Conservation (phyloP, 1,139 yeast species). For the Debaryomycetaceae sp. region DNA sequence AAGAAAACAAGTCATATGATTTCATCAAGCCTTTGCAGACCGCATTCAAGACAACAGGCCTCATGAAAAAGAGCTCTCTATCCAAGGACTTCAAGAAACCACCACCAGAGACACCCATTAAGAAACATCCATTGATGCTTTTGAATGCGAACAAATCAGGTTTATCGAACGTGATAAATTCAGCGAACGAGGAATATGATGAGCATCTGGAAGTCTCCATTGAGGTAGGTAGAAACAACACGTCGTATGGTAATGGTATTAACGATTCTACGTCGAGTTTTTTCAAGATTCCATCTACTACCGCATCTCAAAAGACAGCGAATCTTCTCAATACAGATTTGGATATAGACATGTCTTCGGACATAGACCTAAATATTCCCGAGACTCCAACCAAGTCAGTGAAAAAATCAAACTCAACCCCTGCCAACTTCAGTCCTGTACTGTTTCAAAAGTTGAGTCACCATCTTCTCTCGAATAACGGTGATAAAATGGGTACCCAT, state of each 20-base stretch:
- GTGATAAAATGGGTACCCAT: conserved; percentile 1
- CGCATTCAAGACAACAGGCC: conserved; percentile 76
- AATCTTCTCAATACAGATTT: conserved; percentile 15
- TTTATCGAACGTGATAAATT: conserved; percentile 14
- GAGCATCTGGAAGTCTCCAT: conserved; percentile 31
- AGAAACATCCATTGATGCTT: conserved; percentile 50
- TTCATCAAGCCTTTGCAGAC: conserved; percentile 82
- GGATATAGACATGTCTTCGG: conserved; percentile 22
- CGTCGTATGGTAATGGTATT: conserved; percentile 15
- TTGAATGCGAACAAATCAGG: conserved; percentile 24
- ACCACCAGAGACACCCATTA: conserved; percentile 83
- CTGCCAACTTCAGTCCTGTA: conserved; percentile 31
- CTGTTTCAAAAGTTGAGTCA: conserved; percentile 1
- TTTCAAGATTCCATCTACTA: conserved; percentile 26
- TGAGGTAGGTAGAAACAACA: conserved; percentile 40
- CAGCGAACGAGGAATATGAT: conserved; percentile 20
- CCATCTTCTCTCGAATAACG: neutral
- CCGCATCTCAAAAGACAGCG: conserved; percentile 12
- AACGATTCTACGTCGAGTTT: conserved; percentile 36
- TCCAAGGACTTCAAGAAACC: conserved; percentile 29
- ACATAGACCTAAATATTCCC: conserved; percentile 23
- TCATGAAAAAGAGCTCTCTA: conserved; percentile 65
- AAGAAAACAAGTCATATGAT: conserved; percentile 52
- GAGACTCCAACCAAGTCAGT: conserved; percentile 46
- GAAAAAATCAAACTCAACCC: conserved; percentile 29